Evolutionary conservation across 306 rosid genomes (phyloP), one percentile per base, ranked within the genome.

Genomic region (Crotalaria pallida): DNA sequence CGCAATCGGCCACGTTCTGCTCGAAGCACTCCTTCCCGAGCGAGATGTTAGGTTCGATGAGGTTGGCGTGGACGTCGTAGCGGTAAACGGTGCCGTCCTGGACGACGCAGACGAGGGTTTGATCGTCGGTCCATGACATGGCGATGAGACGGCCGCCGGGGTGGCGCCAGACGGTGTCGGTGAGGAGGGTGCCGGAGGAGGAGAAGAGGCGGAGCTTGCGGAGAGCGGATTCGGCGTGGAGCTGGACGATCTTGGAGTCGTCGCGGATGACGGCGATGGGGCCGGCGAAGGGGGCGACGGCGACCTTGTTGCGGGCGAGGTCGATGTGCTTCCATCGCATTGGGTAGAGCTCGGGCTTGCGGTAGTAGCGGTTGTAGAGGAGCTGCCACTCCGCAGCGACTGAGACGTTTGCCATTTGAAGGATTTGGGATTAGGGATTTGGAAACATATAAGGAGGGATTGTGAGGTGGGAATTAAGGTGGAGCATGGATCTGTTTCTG

Each of bases 361-460:
- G 90, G 80, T 93, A 90, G 84, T 81, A 93, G 2, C 98, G 92
- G 60, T 93, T 91, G 85, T 86, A 87, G 80, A 93, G 97, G 70
- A 90, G 97, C 82, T 88, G 97, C 98, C 98, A 93, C 77, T 93
- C 98, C 66, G 98, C 97, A 23, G 98, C 97, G 3, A 93, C 98
- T 1, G 98, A 93, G 29, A 90, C 93, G 83, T 83, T 90, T 15
- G 97, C 90, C 98, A 94, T 93, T 16, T 65, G 40, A 7, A n/a
- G 67, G 59, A 7, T 43, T 34, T 31, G 23, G 62, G 6, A 10
- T 15, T 16, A 2, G 68, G 31, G 10, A n/a, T 10, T 63, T 10
- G 48, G 13, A 24, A 15, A 34, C 19, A 8, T n/a, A 36, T 3
- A 33, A 7, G 22, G 12, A 63, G 48, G 40, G 24, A 3, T 51